Evolutionary conservation across 495 filamentous ascomycete species (phyloP).

Genomic region (Penicillium canariense): DNA sequence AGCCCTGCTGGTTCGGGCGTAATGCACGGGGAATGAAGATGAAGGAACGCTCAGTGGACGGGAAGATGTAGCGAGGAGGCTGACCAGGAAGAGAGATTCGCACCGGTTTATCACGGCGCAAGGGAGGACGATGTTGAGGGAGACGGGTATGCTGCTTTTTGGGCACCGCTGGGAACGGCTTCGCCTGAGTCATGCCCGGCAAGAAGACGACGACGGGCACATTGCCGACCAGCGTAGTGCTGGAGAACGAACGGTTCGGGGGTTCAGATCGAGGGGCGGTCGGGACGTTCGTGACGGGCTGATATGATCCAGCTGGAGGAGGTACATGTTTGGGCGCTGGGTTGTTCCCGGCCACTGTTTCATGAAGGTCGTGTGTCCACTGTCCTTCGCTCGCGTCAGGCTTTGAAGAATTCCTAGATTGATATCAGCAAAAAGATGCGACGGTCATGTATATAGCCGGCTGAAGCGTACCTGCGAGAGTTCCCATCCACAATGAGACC

Average conservation of each 20-base stretch:
- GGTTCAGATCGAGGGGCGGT: conserved; percentile 49
- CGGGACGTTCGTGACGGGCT: conserved; percentile 34
- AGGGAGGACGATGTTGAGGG: conserved; percentile 89
- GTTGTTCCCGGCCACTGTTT: conserved; percentile 60
- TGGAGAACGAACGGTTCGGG: conserved; percentile 67
- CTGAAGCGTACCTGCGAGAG: conserved; percentile 34
- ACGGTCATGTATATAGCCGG: background rate
- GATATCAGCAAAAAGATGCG: conserved; percentile 16
- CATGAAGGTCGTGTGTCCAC: conserved; percentile 96
- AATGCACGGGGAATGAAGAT: conserved; percentile 96
- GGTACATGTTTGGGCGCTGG: conserved; percentile 25
- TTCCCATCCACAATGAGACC: conserved; percentile 51
- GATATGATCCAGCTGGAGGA: conserved; percentile 23
- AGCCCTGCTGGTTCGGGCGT: conserved; percentile 85
- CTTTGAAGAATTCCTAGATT: conserved; percentile 66
- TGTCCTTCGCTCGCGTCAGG: conserved; percentile 74
- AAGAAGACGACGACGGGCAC: conserved; percentile 80
- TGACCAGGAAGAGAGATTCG: conserved; percentile 84
- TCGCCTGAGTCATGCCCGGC: conserved; percentile 67
- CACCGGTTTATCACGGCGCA: conserved; percentile 95
- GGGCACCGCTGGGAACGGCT: conserved; percentile 67
- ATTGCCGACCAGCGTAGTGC: conserved; percentile 67
- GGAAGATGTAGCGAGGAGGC: conserved; percentile 83
- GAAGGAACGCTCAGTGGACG: conserved; percentile 84
- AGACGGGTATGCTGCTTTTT: conserved; percentile 87